Base-by-base conservation (phyloP, 768 basidiomycete genomes). In the Tulasnella sp. region DNA sequence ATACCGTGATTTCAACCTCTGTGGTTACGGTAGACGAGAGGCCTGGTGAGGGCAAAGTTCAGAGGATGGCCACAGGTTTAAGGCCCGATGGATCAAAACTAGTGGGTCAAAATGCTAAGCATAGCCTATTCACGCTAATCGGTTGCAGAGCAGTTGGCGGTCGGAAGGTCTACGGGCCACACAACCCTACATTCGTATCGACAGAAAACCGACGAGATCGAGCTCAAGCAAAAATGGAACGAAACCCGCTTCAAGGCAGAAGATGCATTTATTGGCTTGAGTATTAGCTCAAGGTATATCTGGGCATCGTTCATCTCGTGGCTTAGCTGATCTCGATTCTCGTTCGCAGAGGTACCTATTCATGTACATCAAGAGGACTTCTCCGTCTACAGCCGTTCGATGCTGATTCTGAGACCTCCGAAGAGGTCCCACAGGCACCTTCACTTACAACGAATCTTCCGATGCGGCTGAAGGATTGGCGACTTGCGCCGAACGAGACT, bases 301-400 rank as follows among this genome's bases (percentile, higher is more conserved):
- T 7, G 22, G 37, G 36, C 63, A 64, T 19, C 36, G 68, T 32
- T 26, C 35, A 39, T n/a, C 63, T 29, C 12, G 16, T 16, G n/a
- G 5, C 22, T 4, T 36, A 17, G 17, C 36, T 26, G 4, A 34
- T 40, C 16, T 29, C 69, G 11, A 76, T 12, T 64, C 44, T 8
- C 26, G 65, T 41, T 59, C 67, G 74, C 77, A 79, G 89, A 68
- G 80, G 83, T 12, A 80, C 86, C 8, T 88, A 86, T 73, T 87
- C 90, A 11, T 94, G 91, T 78, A 89, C 90, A 1, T 87, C 90
- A 1, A 89, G 89, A 71, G 92, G 92, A 32, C 89, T 89, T 67
- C 81, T 94, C 41, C 85, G 88, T 67, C 79, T 82, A 69, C 86
- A 83, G 1, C 74, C 72, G n/a, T 67, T 52, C 29, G 75, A 75